These are phyloP conservation scores for Discostella pseudostelligera DNA, from an alignment of 108 stramenopile species.

Conservation along the genomic window DNA sequence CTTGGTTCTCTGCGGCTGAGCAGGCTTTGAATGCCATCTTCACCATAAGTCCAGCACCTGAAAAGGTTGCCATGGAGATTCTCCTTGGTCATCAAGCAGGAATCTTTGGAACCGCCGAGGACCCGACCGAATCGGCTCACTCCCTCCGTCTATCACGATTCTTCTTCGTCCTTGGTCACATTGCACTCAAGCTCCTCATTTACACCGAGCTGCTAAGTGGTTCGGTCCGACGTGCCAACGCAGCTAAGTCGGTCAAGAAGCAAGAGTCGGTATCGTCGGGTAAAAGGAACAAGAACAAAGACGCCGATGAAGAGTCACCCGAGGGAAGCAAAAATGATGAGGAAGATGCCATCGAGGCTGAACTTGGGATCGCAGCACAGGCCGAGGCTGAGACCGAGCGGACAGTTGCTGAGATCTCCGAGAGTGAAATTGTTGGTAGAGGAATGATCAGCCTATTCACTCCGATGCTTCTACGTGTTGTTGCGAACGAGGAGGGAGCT, in stretches of 20 bases:
- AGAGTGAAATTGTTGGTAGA: slow-evolving; percentile 87
- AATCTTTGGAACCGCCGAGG: slow-evolving; percentile 31
- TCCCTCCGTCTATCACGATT: slow-evolving; percentile 85
- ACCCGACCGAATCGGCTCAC: slow-evolving; percentile 38
- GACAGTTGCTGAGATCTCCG: slow-evolving; percentile 80
- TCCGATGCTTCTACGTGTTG: slow-evolving; percentile 83
- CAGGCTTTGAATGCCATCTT: slow-evolving; percentile 83
- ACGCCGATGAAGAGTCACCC: slow-evolving; percentile 21
- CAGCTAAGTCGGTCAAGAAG: slow-evolving; percentile 68
- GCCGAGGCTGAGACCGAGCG: slow-evolving; percentile 86
- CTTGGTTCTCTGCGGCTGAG: slow-evolving; percentile 91
- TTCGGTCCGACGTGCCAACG: slow-evolving; percentile 75
- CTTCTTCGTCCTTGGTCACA: slow-evolving; percentile 94
- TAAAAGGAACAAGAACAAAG: slow-evolving; percentile 51
- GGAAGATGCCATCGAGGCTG: slow-evolving; percentile 84
- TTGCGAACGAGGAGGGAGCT: slow-evolving; percentile 77
- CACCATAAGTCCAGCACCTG: slow-evolving; percentile 75
- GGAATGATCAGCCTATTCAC: slow-evolving; percentile 84
- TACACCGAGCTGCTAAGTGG: slow-evolving; percentile 88
- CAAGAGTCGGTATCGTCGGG: slow-evolving; percentile 70
- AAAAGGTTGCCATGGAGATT: slow-evolving; percentile 69
- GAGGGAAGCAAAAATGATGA: slow-evolving; percentile 27
- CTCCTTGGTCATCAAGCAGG: slow-evolving; percentile 67
- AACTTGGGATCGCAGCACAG: slow-evolving; percentile 80
- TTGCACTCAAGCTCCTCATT: slow-evolving; percentile 90